Evolutionary conservation across 2,329 filamentous ascomycete genomes (phyloP).

Genomic region (Volutella citrinella): DNA sequence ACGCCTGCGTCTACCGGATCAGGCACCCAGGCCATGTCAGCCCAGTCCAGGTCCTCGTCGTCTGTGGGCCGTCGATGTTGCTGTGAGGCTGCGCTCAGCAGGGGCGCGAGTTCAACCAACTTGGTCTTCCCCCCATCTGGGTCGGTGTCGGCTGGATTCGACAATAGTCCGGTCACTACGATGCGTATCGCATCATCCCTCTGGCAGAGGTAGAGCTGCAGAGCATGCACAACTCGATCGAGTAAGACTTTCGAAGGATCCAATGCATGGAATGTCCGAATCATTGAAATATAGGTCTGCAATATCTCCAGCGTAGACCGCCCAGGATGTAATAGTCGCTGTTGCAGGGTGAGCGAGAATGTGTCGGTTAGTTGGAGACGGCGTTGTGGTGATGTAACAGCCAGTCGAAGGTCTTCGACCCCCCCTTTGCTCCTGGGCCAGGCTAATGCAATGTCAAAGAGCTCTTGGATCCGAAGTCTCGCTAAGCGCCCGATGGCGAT

Average conservation of each 20-base stretch:
- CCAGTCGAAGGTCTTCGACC: constrained; percentile 69
- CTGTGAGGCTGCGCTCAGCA: constrained; percentile 61
- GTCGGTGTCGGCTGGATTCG: constrained; percentile 55
- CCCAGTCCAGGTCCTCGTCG: constrained; percentile 77
- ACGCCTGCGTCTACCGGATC: constrained; percentile 90
- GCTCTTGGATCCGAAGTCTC: constrained; percentile 63
- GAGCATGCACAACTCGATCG: constrained; percentile 67
- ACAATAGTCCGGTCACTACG: constrained; percentile 71
- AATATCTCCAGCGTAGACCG: constrained; percentile 74
- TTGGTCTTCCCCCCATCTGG: constrained; percentile 44
- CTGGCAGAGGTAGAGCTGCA: constrained; percentile 74
- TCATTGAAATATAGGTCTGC: constrained; percentile 75
- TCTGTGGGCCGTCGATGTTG: constrained; percentile 50
- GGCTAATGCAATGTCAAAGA: constrained; percentile 75
- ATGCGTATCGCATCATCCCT: constrained; percentile 76
- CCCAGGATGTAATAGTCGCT: constrained; percentile 69
- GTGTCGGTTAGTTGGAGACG: constrained; percentile 67
- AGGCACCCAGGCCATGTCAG: constrained; percentile 90
- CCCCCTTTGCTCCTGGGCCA: constrained; percentile 73
- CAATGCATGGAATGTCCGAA: constrained; percentile 70
- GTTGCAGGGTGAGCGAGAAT: constrained; percentile 64
- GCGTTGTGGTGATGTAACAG: constrained; percentile 64
- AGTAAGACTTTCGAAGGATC: constrained; percentile 77
- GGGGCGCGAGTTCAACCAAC: constrained; percentile 63
- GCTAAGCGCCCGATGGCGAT: constrained; percentile 68